These are phyloP conservation scores for Geotrichum citri-aurantii DNA, from an alignment of 1,139 yeast species.

Conservation along the genomic window DNA sequence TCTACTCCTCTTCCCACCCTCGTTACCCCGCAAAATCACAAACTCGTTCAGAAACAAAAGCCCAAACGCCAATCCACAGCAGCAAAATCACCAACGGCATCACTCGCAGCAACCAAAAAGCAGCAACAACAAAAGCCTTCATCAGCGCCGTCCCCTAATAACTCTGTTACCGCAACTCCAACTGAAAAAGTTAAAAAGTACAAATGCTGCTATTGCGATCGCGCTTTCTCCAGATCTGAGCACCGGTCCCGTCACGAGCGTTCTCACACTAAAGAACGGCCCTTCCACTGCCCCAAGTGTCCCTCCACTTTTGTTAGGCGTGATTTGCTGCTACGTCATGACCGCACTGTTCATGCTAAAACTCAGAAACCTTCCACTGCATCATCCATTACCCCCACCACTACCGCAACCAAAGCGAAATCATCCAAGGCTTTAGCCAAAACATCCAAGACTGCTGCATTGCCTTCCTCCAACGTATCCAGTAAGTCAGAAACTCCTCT, in stretches of 20 bases:
- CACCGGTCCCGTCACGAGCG: slow-evolving; percentile 80
- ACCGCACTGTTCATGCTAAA: slow-evolving; percentile 65
- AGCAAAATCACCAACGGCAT: background rate
- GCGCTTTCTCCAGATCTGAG: slow-evolving; percentile 75
- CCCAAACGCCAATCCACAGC: background rate
- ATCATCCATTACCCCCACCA: background rate
- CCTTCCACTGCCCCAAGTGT: slow-evolving; percentile 69
- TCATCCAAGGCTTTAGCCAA: background rate
- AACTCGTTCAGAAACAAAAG: background rate
- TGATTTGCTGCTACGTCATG: slow-evolving; percentile 69
- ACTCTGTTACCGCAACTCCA: background rate
- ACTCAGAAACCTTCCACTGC: slow-evolving; percentile 10
- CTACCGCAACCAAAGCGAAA: background rate
- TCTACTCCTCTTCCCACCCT: background rate
- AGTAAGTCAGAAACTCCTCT: background rate
- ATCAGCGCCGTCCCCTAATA: background rate
- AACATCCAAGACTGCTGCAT: background rate
- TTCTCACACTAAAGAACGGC: slow-evolving; percentile 78
- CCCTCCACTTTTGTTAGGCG: slow-evolving; percentile 69
- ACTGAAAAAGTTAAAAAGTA: slow-evolving; percentile 34
- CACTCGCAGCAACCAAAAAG: too few relatives aligned
- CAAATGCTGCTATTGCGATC: slow-evolving; percentile 73
- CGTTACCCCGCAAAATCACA: background rate
- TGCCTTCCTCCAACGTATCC: background rate
- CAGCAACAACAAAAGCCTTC: background rate